Conservation (phyloP, 257 asterid genomes). For the Capsicum pubescens region DNA sequence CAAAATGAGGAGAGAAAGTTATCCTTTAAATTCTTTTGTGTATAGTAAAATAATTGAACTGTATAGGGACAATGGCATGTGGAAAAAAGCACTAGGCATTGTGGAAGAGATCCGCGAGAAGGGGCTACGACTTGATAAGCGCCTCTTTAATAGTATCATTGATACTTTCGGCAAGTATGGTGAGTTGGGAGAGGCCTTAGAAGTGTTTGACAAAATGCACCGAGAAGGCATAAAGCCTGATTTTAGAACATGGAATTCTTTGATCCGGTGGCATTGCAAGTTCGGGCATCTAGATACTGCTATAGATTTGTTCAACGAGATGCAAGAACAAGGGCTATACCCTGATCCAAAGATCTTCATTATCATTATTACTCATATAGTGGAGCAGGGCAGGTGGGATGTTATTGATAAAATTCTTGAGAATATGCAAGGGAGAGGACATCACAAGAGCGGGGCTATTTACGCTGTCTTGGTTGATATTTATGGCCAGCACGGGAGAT, state of each 20-base stretch:
- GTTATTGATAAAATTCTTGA: slow-evolving; percentile 55
- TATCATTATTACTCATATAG: slow-evolving; percentile 65
- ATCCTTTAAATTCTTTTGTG: slow-evolving; percentile 62
- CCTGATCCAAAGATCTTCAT: slow-evolving; percentile 88
- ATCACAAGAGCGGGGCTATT: slow-evolving; percentile 70
- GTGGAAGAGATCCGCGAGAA: slow-evolving; percentile 62
- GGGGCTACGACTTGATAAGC: slow-evolving; percentile 69
- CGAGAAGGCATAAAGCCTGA: slow-evolving; percentile 68
- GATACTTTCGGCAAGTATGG: slow-evolving; percentile 87
- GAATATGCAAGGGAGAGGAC: slow-evolving; percentile 68
- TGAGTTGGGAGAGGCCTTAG: slow-evolving; percentile 71
- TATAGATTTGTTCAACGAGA: slow-evolving; percentile 59
- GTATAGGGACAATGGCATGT: slow-evolving; percentile 92
- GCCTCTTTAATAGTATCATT: slow-evolving; percentile 71
- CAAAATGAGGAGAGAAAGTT: slow-evolving; percentile 75
- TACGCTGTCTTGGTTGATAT: slow-evolving; percentile 79
- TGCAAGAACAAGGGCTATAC: slow-evolving; percentile 82
- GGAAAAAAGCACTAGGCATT: slow-evolving; percentile 85
- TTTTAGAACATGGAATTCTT: slow-evolving; percentile 80
- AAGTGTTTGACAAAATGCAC: slow-evolving; percentile 72
- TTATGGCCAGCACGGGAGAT: slow-evolving; percentile 81
- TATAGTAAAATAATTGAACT: slow-evolving; percentile 80
- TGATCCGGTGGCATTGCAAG: slow-evolving; percentile 84
- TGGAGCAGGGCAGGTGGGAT: slow-evolving; percentile 85
- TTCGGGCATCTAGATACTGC: slow-evolving; percentile 67